phyloP scores from a whole-genome alignment of 176 grass and related monocot species.

The Ampelocalamus luodianensis region DNA sequence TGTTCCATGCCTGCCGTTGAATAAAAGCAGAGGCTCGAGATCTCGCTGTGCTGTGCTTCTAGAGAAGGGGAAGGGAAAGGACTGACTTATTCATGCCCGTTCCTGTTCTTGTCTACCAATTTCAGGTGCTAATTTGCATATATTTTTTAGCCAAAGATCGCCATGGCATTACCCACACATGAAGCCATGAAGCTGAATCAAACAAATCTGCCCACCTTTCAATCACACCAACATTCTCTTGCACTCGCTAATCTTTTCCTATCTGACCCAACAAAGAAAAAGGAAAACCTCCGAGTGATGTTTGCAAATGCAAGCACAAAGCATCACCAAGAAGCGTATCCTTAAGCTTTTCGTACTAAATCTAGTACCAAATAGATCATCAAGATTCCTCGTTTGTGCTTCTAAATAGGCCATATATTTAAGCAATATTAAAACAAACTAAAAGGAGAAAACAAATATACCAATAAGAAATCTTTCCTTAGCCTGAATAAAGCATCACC shows the following conservation, averaged over 20 bases:
- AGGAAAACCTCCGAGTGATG: not conserved
- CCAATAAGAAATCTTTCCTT: not conserved
- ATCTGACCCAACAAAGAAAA: not conserved
- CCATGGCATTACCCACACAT: not conserved
- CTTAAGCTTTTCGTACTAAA: not conserved
- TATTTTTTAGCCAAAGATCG: not conserved
- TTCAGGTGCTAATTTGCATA: not conserved
- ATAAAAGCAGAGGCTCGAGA: conserved; percentile 9
- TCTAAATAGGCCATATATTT: not conserved
- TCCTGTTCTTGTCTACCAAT: not conserved
- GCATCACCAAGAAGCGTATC: not conserved
- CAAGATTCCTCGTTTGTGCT: conserved; percentile 9
- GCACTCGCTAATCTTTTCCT: not conserved
- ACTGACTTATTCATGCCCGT: not conserved
- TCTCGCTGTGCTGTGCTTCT: not conserved
- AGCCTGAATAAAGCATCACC: not conserved
- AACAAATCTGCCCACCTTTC: not conserved
- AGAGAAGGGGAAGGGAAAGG: too few species aligned
- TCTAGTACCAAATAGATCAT: not conserved
- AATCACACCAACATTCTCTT: not conserved
- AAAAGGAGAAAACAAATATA: not conserved
- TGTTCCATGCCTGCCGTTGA: conserved; percentile 4
- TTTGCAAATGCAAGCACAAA: not conserved
- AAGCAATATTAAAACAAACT: not conserved
- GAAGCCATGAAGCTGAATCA: conserved; percentile 27